phyloP scores from a whole-genome alignment of 768 basidiomycete genomes.

The Kondoa malvinella region DNA sequence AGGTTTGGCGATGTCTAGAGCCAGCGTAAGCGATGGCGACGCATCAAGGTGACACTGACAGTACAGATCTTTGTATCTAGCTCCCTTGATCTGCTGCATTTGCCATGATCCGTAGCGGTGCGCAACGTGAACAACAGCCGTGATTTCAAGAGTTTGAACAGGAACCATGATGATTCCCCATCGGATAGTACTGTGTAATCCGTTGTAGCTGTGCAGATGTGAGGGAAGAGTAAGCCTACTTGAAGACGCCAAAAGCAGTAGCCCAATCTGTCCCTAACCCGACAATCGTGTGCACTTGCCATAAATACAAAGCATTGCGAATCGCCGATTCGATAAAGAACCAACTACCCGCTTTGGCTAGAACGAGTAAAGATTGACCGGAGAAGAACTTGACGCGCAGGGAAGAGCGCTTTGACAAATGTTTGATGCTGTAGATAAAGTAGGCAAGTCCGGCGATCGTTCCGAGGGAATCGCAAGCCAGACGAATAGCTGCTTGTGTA shows the following conservation, averaged over 20 bases:
- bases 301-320: conserved; percentile 22
- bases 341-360: conserved; percentile 13
- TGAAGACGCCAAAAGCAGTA: background rate
- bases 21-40: background rate
- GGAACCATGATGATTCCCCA: conserved; percentile 26
- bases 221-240: conserved; percentile 12
- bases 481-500: conserved; percentile 21
- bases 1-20: conserved; percentile 15
- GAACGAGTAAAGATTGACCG: background rate
- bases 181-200: conserved; percentile 24
- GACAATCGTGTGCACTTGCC: conserved; percentile 19
- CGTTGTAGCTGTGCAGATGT: conserved; percentile 23
- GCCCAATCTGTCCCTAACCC: background rate
- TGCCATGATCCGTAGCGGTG: conserved; percentile 20
- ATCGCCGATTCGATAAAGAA: conserved; percentile 20
- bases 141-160: conserved; percentile 20
- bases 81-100: background rate
- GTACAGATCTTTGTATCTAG: background rate
- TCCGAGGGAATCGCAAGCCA: conserved; percentile 16
- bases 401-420: background rate
- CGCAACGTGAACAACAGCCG: conserved; percentile 20
- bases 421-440: conserved; percentile 10
- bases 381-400: background rate
- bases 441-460: conserved; percentile 19
- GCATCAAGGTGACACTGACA: background rate